A percentile compares a stretch with the other conserved stretches of the same genome.
phyloP scores from a whole-genome alignment of 192 early-diverging fungal genomes.

The Helicostylum pulchrum region DNA sequence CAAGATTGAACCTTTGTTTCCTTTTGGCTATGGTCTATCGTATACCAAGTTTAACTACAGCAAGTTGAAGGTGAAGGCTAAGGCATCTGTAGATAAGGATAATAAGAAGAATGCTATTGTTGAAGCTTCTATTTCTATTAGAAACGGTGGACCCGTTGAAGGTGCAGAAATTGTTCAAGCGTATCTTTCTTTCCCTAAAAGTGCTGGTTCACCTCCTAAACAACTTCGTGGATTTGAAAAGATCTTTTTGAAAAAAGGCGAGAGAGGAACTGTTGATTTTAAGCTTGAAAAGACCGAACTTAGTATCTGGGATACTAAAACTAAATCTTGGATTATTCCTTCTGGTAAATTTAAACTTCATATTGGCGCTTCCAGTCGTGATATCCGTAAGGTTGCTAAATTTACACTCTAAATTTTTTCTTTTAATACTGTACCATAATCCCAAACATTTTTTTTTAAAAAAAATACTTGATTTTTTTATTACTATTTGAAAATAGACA shows the following conservation, averaged over 20 bases:
- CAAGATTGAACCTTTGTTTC: slow-evolving; percentile 49
- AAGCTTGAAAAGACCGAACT: slow-evolving; percentile 43
- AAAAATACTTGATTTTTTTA: too few species aligned
- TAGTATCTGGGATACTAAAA: slow-evolving; percentile 39
- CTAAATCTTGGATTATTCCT: slow-evolving; percentile 42
- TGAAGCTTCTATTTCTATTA: slow-evolving; percentile 32
- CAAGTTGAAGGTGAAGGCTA: slow-evolving; percentile 16
- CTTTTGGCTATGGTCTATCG: slow-evolving; percentile 62
- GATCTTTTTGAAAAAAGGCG: slow-evolving; percentile 15
- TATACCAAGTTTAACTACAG: slow-evolving; percentile 60
- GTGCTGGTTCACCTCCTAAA: slow-evolving; percentile 9
- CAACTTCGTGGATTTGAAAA: slow-evolving; percentile 25
- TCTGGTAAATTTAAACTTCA: slow-evolving; percentile 47
- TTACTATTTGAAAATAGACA: too few species aligned
- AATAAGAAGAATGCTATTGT: background rate
- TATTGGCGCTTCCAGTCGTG: slow-evolving; percentile 52
- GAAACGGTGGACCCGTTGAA: slow-evolving; percentile 22
- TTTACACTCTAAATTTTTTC: slow-evolving; percentile 5
- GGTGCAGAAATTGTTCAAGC: slow-evolving; percentile 40
- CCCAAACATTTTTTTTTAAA: too few species aligned
- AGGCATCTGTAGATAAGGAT: background rate
- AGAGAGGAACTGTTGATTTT: slow-evolving; percentile 36
- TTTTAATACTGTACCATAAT: too few species aligned
- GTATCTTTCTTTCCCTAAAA: slow-evolving; percentile 38
- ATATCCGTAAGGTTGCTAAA: slow-evolving; percentile 36